Evolutionary conservation across 164 flowering plant species (phyloP).

Genomic region (Tetrastigma voinierianum): DNA sequence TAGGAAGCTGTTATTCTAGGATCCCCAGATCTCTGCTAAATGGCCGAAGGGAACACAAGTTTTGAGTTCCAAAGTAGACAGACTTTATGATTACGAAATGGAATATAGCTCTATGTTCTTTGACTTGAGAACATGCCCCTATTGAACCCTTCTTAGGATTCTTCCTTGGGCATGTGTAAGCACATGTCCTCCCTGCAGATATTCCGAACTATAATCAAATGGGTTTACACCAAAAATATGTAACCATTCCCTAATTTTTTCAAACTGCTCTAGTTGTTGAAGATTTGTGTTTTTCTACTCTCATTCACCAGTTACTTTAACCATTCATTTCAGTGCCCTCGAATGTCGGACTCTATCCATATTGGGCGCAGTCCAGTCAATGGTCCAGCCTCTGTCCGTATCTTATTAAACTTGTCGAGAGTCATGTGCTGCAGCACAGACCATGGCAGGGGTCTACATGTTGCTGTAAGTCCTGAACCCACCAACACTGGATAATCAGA

Average conservation of each 20-base stretch:
- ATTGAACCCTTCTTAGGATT: background rate
- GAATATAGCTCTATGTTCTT: background rate
- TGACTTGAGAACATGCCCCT: constrained; percentile 1
- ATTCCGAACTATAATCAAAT: too few relatives aligned
- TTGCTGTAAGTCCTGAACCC: background rate
- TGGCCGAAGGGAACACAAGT: background rate
- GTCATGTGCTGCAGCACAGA: background rate
- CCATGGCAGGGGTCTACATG: background rate
- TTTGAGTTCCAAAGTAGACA: background rate
- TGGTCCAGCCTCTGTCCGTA: background rate
- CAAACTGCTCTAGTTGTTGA: too few relatives aligned
- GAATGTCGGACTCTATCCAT: background rate
- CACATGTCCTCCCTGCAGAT: background rate
- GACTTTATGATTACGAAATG: background rate
- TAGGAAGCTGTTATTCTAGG: too few relatives aligned
- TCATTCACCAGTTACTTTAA: too few relatives aligned
- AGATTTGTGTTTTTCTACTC: too few relatives aligned
- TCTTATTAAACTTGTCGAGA: background rate
- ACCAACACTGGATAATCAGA: too few relatives aligned
- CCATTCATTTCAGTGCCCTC: too few relatives aligned
- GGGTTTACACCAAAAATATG: too few relatives aligned
- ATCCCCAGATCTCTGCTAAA: too few relatives aligned
- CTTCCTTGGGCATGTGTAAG: background rate
- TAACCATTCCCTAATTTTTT: too few relatives aligned
- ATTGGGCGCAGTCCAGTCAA: background rate